These are phyloP conservation scores for Leptodermis oblonga DNA, from an alignment of 257 asterid species.

Conservation along the genomic window DNA sequence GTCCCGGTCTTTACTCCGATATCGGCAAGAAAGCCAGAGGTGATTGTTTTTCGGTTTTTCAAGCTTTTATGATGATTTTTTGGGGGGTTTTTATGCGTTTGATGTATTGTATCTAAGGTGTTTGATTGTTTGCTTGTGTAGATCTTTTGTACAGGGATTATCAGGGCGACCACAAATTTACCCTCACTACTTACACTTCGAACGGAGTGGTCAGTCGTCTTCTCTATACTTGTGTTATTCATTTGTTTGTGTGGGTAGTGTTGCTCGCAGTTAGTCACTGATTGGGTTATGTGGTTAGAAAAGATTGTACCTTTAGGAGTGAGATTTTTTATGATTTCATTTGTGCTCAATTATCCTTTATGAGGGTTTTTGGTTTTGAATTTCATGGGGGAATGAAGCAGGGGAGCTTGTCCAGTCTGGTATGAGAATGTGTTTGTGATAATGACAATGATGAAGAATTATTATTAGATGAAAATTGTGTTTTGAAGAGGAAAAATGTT, in stretches of 20 bases:
- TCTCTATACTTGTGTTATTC: not conserved
- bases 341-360: not conserved
- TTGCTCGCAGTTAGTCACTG: not conserved
- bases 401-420: not conserved
- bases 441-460: not conserved
- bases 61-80: no score
- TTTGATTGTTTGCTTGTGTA: slow-evolving; percentile 17
- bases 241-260: not conserved
- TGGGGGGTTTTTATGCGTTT: not conserved
- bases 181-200: slow-evolving; percentile 41
- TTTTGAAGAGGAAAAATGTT: no score
- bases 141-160: slow-evolving; percentile 51
- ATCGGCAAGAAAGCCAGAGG: slow-evolving; percentile 43
- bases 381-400: not conserved
- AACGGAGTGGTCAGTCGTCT: slow-evolving; percentile 35
- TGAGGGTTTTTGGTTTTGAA: not conserved
- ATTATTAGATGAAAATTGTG: no score
- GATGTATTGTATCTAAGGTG: not conserved
- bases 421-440: not conserved
- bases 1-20: slow-evolving; percentile 44
- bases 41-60: not conserved
- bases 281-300: not conserved
- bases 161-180: slow-evolving; percentile 48
- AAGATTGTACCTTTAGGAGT: not conserved
- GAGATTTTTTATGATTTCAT: not conserved